Evolutionary conservation across 1,284 basidiomycete genomes (phyloP), one percentile per base, ranked within the genome.

Genomic region (Ceratobasidium theobromae): DNA sequence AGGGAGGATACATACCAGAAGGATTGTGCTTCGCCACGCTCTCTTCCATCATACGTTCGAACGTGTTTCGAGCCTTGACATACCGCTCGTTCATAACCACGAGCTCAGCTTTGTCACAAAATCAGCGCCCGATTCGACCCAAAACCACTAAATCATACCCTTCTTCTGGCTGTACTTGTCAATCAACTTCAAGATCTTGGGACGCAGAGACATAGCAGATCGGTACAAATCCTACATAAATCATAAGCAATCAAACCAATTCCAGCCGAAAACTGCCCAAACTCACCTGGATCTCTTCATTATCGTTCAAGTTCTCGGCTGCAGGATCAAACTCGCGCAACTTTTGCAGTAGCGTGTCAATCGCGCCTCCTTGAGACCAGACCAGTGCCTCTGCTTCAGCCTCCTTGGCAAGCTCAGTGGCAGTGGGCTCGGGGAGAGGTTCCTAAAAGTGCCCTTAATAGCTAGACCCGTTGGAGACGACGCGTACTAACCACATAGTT

Each of bases 81-180:
- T 95, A 95, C 11, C 85, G 90, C 76, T 94, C 92, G 73, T 94
- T 93, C 89, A 95, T 93, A 0, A 87, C 86, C 11, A 93, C 88
- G 52, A 95, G 80, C 75, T 95, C 92, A 65, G 89, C 89, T 91
- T 69, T 28, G 58, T 2, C 54, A 23, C 30, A n/a, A 21, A n/a
- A 9, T 49, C n/a, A 67, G 33, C 21, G 18, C 1, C 18, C 21
- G 21, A 30, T 3, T 21, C 6, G 21, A 41, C 32, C 25, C 28
- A 12, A 23, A 6, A 70, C n/a, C n/a, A n/a, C n/a, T n/a, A n/a
- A n/a, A n/a, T n/a, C 73, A 65, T 71, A 87, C 91, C 85, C 81
- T 92, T 82, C 78, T 96, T 95, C 78, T 96, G 94, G 73, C 91
- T 94, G 76, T 99, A 99, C 79, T 96, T 96, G 75, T 98, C 94